These are phyloP conservation scores for Pseudogymnoascus sp. DNA, from an alignment of 2,329 filamentous ascomycete genomes.

Conservation along the genomic window DNA sequence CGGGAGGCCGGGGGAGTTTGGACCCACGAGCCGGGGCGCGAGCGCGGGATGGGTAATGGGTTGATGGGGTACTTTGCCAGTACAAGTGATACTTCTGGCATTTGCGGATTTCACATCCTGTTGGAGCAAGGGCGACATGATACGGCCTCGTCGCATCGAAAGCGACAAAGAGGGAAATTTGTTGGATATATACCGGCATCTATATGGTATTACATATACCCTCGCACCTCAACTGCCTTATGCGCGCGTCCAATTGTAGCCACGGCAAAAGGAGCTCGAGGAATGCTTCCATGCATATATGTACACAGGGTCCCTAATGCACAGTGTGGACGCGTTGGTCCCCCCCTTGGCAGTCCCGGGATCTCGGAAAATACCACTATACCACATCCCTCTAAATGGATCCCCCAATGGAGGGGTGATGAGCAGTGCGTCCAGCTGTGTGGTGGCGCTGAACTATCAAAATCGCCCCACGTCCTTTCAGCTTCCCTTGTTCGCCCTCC, in stretches of 20 bases:
- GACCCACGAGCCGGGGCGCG: slow-evolving; percentile 7
- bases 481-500: not conserved
- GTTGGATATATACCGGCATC: not conserved
- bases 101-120: not conserved
- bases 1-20: slow-evolving; percentile 1
- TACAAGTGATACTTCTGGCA: slow-evolving; percentile 1
- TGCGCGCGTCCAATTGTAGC: not conserved
- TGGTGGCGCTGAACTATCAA: not conserved
- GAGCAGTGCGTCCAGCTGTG: not conserved
- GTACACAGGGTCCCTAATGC: slow-evolving; percentile 5
- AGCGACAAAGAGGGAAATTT: not conserved
- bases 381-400: not conserved
- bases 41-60: slow-evolving; percentile 4
- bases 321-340: not conserved
- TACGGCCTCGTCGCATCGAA: not conserved
- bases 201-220: not conserved
- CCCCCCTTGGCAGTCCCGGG: slow-evolving; percentile 3
- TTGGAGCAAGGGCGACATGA: not conserved
- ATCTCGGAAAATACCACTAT: not conserved
- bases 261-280: not conserved
- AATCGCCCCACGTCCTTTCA: not conserved
- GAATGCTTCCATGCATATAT: slow-evolving; percentile 6
- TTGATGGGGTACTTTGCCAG: not conserved
- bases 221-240: not conserved
- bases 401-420: not conserved